Percentiles rank a stretch among this genome's conserved stretches.
phyloP scores from a whole-genome alignment of 163 green algal species.

The Scenedesmus sp. region DNA sequence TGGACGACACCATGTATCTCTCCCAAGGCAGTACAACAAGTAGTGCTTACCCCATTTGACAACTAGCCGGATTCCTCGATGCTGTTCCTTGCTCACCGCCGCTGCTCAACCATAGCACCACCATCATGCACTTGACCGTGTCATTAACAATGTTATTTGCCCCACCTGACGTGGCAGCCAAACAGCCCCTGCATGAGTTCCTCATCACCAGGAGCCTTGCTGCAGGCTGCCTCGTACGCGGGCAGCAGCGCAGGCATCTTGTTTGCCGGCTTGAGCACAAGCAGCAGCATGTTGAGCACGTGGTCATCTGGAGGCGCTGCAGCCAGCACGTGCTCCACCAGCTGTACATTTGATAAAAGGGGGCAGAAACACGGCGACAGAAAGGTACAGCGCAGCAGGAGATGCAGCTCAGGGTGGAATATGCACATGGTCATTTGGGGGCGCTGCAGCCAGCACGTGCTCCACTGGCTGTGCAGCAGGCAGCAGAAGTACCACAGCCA shows the following conservation, averaged over 20 bases:
- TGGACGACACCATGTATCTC: too few species aligned
- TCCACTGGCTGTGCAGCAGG: constrained; percentile 53
- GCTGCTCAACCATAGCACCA: too few species aligned
- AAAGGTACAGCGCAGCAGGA: too few species aligned
- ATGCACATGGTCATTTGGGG: constrained; percentile 69
- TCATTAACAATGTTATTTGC: background rate
- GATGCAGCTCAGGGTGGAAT: too few species aligned
- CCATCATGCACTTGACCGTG: too few species aligned
- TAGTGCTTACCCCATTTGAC: too few species aligned
- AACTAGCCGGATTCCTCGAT: too few species aligned
- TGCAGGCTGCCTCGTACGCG: constrained; percentile 71
- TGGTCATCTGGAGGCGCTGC: constrained; percentile 70
- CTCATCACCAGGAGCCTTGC: constrained; percentile 59
- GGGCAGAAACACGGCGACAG: too few species aligned
- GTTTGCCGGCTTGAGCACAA: constrained; percentile 66
- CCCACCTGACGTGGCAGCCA: constrained; percentile 69
- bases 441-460: constrained; percentile 60
- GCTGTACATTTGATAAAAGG: constrained; percentile 35
- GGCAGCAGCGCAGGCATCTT: constrained; percentile 59
- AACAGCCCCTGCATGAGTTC: constrained; percentile 78
- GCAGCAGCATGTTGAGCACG: constrained; percentile 73
- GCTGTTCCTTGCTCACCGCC: too few species aligned
- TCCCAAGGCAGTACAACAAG: too few species aligned
- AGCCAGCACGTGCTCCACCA: constrained; percentile 60
- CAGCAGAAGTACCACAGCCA: background rate